Percentiles rank a stretch among this genome's conserved stretches.
Evolutionary conservation across 108 stramenopile species (phyloP).

Genomic region (Skeletonema grethae): DNA sequence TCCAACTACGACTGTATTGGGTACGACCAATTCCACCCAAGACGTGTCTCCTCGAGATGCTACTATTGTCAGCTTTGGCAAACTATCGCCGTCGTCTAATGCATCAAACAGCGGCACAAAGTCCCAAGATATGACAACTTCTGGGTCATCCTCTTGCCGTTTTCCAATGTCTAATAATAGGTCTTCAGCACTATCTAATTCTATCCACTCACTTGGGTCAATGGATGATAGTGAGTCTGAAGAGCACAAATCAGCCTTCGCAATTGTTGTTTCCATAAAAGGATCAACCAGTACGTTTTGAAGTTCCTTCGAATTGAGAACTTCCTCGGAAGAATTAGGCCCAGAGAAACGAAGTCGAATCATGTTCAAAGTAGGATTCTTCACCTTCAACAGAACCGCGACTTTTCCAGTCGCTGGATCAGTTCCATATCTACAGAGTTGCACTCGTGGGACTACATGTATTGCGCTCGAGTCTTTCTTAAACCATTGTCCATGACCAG

Average conservation of each 20-base stretch:
- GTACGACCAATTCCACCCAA: constrained; percentile 60
- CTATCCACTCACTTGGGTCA: constrained; percentile 45
- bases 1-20: background rate
- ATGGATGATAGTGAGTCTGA: constrained; percentile 17
- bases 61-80: constrained; percentile 42
- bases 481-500: constrained; percentile 84
- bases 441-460: constrained; percentile 69
- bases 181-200: constrained; percentile 64
- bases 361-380: constrained; percentile 76
- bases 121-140: constrained; percentile 62
- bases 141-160: constrained; percentile 55
- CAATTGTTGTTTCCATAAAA: constrained; percentile 33
- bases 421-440: constrained; percentile 41
- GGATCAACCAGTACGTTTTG: constrained; percentile 64
- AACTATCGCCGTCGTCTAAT: constrained; percentile 2
- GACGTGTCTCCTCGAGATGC: constrained; percentile 55
- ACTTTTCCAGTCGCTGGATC: constrained; percentile 18
- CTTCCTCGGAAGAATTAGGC: background rate
- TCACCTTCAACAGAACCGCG: constrained; percentile 66
- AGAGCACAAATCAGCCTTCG: constrained; percentile 32
- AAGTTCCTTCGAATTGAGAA: constrained; percentile 30
- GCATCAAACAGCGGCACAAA: constrained; percentile 29
- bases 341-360: constrained; percentile 61
- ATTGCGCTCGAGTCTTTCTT: constrained; percentile 82
- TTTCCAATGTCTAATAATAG: constrained; percentile 72